These are phyloP conservation scores for Venturia effusa DNA, from an alignment of 2,329 filamentous ascomycete genomes.

Conservation along the genomic window DNA sequence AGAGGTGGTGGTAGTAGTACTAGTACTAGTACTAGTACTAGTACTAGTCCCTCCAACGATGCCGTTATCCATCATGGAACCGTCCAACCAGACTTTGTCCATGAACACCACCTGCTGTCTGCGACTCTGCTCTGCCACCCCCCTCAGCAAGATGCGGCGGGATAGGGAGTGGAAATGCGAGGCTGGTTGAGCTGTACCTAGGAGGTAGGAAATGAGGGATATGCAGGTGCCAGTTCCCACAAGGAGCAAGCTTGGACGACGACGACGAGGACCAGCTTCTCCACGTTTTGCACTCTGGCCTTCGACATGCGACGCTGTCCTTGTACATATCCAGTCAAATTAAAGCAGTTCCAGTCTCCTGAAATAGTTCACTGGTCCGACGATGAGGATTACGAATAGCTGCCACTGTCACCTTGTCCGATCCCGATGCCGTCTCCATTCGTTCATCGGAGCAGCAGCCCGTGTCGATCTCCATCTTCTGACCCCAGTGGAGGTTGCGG, in stretches of 20 bases:
- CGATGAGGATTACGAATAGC: too few species aligned
- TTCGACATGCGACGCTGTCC: background rate
- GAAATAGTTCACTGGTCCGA: too few species aligned
- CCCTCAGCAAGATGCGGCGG: background rate
- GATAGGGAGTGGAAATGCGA: background rate
- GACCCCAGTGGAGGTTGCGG: background rate
- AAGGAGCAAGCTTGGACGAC: background rate
- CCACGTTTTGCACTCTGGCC: background rate
- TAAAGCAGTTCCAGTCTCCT: background rate
- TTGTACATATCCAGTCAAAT: background rate
- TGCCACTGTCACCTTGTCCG: too few species aligned
- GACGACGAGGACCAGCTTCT: background rate
- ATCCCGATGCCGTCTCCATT: too few species aligned
- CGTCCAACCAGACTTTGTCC: background rate
- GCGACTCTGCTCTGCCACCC: background rate
- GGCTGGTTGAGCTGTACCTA: background rate
- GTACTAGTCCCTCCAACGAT: too few species aligned
- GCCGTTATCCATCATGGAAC: background rate
- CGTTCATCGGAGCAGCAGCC: background rate
- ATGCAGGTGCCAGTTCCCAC: too few species aligned
- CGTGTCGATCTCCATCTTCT: background rate
- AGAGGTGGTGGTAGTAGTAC: too few species aligned
- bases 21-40: too few species aligned
- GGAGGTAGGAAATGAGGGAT: too few species aligned
- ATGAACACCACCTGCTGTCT: background rate